Percentiles rank a stretch among this genome's conserved stretches.
phyloP scores from a whole-genome alignment of 2,329 filamentous ascomycete species.

The Rugonectria rugulosa region DNA sequence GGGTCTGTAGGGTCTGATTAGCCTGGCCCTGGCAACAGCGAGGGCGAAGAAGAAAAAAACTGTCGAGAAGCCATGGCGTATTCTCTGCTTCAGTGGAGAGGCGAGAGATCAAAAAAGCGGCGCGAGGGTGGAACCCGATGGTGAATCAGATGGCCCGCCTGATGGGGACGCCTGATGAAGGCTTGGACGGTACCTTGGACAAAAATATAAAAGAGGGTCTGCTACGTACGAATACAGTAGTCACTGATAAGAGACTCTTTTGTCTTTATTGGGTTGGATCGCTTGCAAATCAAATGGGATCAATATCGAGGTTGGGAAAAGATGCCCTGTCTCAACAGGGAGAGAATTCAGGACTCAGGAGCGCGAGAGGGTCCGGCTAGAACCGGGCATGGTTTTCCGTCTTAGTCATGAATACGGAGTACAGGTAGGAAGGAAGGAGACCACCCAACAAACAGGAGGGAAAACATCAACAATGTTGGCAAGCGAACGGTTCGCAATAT shows the following conservation, averaged over 20 bases:
- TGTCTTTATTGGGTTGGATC: conserved; percentile 26
- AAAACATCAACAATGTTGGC: too few species aligned
- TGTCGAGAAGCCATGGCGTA: background rate
- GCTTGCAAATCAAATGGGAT: conserved; percentile 5
- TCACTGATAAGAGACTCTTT: conserved; percentile 38
- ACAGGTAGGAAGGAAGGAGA: too few species aligned
- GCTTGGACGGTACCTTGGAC: conserved; percentile 24
- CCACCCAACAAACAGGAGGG: too few species aligned
- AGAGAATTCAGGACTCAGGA: too few species aligned
- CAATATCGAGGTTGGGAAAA: conserved; percentile 9
- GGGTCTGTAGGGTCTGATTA: conserved; percentile 2
- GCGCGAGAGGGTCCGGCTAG: too few species aligned
- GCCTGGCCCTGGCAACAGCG: background rate
- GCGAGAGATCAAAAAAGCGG: conserved; percentile 35
- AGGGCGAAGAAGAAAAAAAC: background rate
- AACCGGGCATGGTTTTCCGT: too few species aligned
- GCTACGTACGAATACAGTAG: too few species aligned
- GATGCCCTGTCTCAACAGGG: too few species aligned
- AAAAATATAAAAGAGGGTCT: conserved; percentile 40
- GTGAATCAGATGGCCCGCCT: conserved; percentile 22
- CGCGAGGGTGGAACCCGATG: conserved; percentile 34
- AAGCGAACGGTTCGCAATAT: too few species aligned
- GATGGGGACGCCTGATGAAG: conserved; percentile 13
- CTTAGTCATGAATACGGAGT: too few species aligned
- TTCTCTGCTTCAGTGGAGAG: conserved; percentile 11